A percentile compares a stretch with the other conserved stretches of the same genome.
Evolutionary conservation across 2,329 filamentous ascomycete genomes (phyloP).

Genomic region (Fusarium tjaetaba): DNA sequence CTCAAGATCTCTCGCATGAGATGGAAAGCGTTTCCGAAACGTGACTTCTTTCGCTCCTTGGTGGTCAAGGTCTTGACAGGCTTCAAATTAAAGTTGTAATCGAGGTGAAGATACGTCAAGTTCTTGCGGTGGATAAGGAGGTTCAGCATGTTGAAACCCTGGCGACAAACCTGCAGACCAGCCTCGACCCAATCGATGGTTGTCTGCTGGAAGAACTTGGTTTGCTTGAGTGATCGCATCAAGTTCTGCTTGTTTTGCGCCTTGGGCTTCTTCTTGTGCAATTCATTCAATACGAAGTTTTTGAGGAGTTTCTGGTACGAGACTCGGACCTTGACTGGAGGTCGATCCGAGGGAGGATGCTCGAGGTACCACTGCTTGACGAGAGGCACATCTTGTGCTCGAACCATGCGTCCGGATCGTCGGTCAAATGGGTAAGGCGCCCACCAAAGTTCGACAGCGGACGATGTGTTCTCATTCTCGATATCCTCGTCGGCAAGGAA

Average conservation of each 20-base stretch:
- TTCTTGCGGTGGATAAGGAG: slow-evolving; percentile 98
- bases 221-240: slow-evolving; percentile 88
- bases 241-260: slow-evolving; percentile 95
- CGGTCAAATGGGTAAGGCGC: slow-evolving; percentile 96
- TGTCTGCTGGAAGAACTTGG: slow-evolving; percentile 99
- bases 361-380: slow-evolving; percentile 99
- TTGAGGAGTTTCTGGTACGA: slow-evolving; percentile 99
- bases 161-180: slow-evolving; percentile 95
- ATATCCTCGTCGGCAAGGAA: slow-evolving; percentile 92
- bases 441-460: slow-evolving; percentile 97
- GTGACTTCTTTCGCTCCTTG: slow-evolving; percentile 98
- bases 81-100: slow-evolving; percentile 99
- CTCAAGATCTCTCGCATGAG: slow-evolving; percentile 98
- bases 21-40: slow-evolving; percentile 99
- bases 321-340: slow-evolving; percentile 96
- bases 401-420: slow-evolving; percentile 93
- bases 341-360: slow-evolving; percentile 84
- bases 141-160: slow-evolving; percentile 99
- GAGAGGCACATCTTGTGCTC: slow-evolving; percentile 94
- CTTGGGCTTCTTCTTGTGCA: slow-evolving; percentile 96
- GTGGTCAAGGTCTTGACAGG: slow-evolving; percentile 98
- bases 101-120: slow-evolving; percentile 95
- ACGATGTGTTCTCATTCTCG: slow-evolving; percentile 87
- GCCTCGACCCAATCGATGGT: slow-evolving; percentile 99
- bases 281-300: slow-evolving; percentile 93